phyloP scores from a whole-genome alignment of 768 basidiomycete genomes.

The Botryobasidium botryosum region DNA sequence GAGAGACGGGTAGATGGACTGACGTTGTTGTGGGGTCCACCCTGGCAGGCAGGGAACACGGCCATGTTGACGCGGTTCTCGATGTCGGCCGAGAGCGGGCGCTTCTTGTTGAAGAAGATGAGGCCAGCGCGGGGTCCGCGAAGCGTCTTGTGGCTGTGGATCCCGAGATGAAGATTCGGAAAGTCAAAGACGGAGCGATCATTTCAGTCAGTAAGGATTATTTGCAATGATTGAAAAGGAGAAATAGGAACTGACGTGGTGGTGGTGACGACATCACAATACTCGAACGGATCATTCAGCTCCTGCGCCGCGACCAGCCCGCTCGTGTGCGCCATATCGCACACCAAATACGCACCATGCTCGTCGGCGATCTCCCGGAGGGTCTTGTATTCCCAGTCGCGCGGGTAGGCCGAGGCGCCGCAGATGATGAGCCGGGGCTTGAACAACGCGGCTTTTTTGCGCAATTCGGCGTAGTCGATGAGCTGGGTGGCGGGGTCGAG shows the following conservation, averaged over 20 bases:
- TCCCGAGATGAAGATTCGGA: neutral
- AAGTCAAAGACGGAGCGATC: no score
- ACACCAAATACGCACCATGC: constrained; percentile 87
- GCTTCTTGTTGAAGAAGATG: constrained; percentile 95
- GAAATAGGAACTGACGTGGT: constrained; percentile 49
- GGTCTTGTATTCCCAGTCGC: constrained; percentile 89
- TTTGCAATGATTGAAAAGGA: neutral
- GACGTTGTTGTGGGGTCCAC: constrained; percentile 97
- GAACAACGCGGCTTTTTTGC: constrained; percentile 80
- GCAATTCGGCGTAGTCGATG: constrained; percentile 72
- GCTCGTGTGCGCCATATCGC: constrained; percentile 94
- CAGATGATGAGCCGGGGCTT: constrained; percentile 93
- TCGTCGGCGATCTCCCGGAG: constrained; percentile 68
- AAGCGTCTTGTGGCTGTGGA: constrained; percentile 84
- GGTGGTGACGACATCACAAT: constrained; percentile 95
- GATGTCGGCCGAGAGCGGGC: constrained; percentile 61
- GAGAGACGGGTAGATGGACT: constrained; percentile 16
- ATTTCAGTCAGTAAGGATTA: neutral
- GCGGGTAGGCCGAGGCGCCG: constrained; percentile 95
- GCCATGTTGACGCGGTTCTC: constrained; percentile 97
- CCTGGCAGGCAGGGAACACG: constrained; percentile 99
- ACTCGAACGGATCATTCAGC: constrained; percentile 80
- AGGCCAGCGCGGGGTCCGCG: constrained; percentile 95
- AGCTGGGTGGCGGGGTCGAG: constrained; percentile 70
- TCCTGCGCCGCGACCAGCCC: constrained; percentile 88